Base-by-base conservation (phyloP, 768 basidiomycete species). In the Collybia sp. region DNA sequence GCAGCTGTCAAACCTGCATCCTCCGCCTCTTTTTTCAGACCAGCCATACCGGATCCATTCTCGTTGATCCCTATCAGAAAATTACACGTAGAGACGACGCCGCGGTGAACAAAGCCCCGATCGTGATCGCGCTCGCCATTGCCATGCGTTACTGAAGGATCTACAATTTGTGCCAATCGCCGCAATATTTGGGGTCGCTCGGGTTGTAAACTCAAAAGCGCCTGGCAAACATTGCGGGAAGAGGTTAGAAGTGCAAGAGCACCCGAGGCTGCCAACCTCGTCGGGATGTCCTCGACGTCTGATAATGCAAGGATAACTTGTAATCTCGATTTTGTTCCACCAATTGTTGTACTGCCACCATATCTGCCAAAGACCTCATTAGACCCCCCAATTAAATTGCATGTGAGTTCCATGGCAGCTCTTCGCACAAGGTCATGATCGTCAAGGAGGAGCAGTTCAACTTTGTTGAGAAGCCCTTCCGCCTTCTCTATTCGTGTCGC, bases 331-430 rank as follows among this genome's bases (percentile, higher is more conserved):
- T 71, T 78, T 0, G 73, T 66, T 35, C 38, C 20, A 11, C 30
- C 48, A 30, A 61, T 53, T 5, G 64, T 57, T 15, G 64, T 65
- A 30, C 50, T 65, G 18, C 79, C 80, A 9, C 77, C 79, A 59
- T 88, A 95, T 53, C 76, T 75, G 50, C 81, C 76, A 60, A 92
- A 95, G 5, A 85, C 79, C 4, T 72, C 71, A 38, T 93, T 88
- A 12, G 84, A 83, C 6, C 85, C 87, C 1, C 73, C 77, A 33
- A 93, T 75, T 12, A 99, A 75, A 66, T 99, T 99, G 73, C 94
- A 98, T 3, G 93, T 68, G 20, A 98, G 77, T 66, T 99, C 93
- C 44, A 83, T 85, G 1, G 94, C 83, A 2, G 96, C 95, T 48
- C 96, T 74, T 12, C 92, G 80, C 44, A 96, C 72, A 47, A 98